These are phyloP conservation scores for Talaromyces amestolkiae DNA, from an alignment of 2,329 filamentous ascomycete species.

Conservation along the genomic window DNA sequence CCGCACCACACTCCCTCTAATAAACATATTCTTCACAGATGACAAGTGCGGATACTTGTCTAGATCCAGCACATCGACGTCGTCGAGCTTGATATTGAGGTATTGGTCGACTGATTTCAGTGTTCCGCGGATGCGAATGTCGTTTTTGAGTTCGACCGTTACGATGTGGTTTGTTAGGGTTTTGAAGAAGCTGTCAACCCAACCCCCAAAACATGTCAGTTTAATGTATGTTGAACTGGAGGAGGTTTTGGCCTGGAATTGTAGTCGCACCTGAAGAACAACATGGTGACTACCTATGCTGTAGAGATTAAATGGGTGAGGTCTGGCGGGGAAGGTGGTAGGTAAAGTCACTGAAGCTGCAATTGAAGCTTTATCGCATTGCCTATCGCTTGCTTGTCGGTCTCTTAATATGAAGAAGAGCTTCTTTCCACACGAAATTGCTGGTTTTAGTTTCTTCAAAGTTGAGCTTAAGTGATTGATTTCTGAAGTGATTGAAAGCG, in stretches of 20 bases:
- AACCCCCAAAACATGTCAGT: neutral
- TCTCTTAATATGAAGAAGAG: too few relatives aligned
- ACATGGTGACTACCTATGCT: conserved; percentile 36
- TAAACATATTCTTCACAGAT: conserved; percentile 93
- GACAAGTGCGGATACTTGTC: conserved; percentile 89
- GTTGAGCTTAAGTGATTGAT: too few relatives aligned
- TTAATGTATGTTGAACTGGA: neutral
- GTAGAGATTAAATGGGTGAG: neutral
- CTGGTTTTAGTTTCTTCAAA: neutral
- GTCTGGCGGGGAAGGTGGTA: neutral
- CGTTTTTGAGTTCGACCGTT: conserved; percentile 98
- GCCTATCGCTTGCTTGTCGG: too few relatives aligned
- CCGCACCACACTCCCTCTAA: conserved; percentile 85
- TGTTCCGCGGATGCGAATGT: conserved; percentile 92
- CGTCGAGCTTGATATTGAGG: conserved; percentile 97
- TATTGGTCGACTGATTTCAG: conserved; percentile 98
- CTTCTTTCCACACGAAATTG: too few relatives aligned
- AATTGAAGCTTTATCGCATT: neutral
- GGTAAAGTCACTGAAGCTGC: neutral
- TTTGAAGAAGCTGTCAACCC: conserved; percentile 81
- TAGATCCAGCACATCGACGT: conserved; percentile 89
- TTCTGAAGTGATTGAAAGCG: neutral
- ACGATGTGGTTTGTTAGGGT: conserved; percentile 96
- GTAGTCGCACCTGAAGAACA: conserved; percentile 56
- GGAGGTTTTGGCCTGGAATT: conserved; percentile 46